A percentile compares a stretch with the other conserved stretches of the same genome.
Conservation (phyloP, 768 basidiomycete genomes). For the Russula ochroleuca region DNA sequence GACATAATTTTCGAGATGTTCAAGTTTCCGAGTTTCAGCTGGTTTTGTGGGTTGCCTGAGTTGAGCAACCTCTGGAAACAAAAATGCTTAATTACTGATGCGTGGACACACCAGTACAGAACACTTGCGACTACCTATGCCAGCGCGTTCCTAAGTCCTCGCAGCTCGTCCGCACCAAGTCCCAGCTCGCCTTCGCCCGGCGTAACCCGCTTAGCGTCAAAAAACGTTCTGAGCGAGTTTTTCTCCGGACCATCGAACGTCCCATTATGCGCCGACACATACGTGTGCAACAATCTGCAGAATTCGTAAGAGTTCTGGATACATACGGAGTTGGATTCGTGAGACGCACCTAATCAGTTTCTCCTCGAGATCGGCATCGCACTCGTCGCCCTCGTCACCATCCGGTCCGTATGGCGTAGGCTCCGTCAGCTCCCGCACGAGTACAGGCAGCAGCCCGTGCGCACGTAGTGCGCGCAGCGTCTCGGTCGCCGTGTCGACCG, state of each 20-base stretch:
- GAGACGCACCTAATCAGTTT: constrained; percentile 49
- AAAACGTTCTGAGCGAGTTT: constrained; percentile 1
- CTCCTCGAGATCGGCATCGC: constrained; percentile 62
- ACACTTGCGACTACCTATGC: neutral
- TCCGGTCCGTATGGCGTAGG: constrained; percentile 65
- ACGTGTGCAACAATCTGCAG: constrained; percentile 25
- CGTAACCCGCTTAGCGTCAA: neutral
- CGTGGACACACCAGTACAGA: neutral
- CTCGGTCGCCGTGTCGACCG: constrained; percentile 46
- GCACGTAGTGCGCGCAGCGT: constrained; percentile 47
- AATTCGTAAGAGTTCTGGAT: neutral
- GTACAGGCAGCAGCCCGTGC: constrained; percentile 44
- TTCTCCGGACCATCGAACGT: constrained; percentile 21
- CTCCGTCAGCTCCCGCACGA: constrained; percentile 49
- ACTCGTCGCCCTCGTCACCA: constrained; percentile 58
- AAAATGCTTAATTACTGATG: too few relatives aligned
- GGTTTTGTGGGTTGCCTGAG: too few relatives aligned
- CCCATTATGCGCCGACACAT: constrained; percentile 20
- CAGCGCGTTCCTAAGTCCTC: constrained; percentile 11
- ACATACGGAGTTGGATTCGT: neutral
- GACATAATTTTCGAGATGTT: too few relatives aligned
- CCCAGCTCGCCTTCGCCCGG: constrained; percentile 2
- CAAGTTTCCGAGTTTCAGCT: too few relatives aligned
- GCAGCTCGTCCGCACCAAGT: constrained; percentile 8
- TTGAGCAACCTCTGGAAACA: too few relatives aligned